These are phyloP conservation scores for Amauroascus verrucosus DNA, from an alignment of 2,329 filamentous ascomycete genomes.

Conservation along the genomic window DNA sequence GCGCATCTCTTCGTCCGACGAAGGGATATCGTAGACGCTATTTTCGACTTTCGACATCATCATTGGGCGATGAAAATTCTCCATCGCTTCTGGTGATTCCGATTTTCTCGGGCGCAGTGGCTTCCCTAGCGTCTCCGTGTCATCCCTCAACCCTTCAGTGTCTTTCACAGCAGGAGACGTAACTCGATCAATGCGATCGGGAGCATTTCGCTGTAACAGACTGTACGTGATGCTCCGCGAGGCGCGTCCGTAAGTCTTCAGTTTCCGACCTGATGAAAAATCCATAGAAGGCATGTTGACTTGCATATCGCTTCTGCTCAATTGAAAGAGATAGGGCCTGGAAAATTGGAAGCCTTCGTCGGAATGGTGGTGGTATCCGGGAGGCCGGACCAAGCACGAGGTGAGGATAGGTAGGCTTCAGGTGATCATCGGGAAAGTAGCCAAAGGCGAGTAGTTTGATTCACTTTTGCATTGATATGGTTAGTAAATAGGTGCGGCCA, in stretches of 20 bases:
- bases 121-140: neutral
- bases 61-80: neutral
- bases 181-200: neutral
- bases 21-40: slow-evolving; percentile 22
- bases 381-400: neutral
- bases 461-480: too few relatives aligned
- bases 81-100: neutral
- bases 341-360: neutral
- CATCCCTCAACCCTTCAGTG: neutral
- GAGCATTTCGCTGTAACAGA: neutral
- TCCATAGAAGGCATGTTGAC: slow-evolving; percentile 5
- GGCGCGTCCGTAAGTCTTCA: slow-evolving; percentile 17
- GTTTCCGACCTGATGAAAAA: slow-evolving; percentile 12
- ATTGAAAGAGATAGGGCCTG: neutral
- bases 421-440: neutral
- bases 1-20: slow-evolving; percentile 23
- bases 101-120: neutral
- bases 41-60: slow-evolving; percentile 1
- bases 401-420: neutral
- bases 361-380: neutral
- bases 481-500: too few relatives aligned
- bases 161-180: neutral
- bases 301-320: neutral
- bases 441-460: neutral
- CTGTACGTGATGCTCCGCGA: slow-evolving; percentile 9